Evolutionary conservation across 176 grass and related monocot species (phyloP).

Genomic region (Zoysia japonica): DNA sequence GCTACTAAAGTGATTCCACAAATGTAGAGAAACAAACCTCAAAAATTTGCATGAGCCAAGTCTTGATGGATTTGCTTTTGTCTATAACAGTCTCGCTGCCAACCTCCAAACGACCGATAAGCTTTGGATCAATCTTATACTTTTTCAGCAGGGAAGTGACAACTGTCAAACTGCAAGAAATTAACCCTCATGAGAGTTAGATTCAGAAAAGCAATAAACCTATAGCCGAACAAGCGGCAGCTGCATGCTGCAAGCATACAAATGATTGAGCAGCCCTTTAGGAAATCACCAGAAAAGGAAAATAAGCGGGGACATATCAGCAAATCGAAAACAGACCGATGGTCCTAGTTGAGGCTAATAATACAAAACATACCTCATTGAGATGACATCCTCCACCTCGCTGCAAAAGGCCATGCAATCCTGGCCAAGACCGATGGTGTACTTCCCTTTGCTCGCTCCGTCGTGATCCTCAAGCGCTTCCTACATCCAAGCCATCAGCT

Average conservation of each 20-base stretch:
- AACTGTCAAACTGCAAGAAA: conserved; percentile 66
- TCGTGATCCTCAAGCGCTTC: conserved; percentile 75
- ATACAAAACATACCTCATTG: conserved; percentile 57
- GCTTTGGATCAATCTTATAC: conserved; percentile 71
- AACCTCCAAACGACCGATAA: conserved; percentile 78
- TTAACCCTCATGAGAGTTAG: conserved; percentile 13
- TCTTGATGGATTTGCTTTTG: conserved; percentile 96
- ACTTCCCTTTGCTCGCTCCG: conserved; percentile 83
- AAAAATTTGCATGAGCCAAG: conserved; percentile 86
- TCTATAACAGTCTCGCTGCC: conserved; percentile 90
- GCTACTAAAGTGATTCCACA: neutral
- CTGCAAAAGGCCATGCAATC: conserved; percentile 88
- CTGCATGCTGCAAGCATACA: too few relatives aligned
- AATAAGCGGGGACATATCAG: neutral
- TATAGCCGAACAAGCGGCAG: neutral
- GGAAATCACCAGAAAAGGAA: neutral
- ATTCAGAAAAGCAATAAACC: neutral
- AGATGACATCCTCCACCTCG: conserved; percentile 85
- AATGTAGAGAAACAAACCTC: conserved; percentile 47
- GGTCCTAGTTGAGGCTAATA: neutral
- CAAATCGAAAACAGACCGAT: neutral
- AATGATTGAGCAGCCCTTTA: too few relatives aligned
- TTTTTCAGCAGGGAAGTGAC: conserved; percentile 70
- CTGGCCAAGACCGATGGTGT: conserved; percentile 81
- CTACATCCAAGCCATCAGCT: conserved; percentile 38